Conservation (phyloP, 805 yeast genomes). For the Saturnispora mendoncae region DNA sequence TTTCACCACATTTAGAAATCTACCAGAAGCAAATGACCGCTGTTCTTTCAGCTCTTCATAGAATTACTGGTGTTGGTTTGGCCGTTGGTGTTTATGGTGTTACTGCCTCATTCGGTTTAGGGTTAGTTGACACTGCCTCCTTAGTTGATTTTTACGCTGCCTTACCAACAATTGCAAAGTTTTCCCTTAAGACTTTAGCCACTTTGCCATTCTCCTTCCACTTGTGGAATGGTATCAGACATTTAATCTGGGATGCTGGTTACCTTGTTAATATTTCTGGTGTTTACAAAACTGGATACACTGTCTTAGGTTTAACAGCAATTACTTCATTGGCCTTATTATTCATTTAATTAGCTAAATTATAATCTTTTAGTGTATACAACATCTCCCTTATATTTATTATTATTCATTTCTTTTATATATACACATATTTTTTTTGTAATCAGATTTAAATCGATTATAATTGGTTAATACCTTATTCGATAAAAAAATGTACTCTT, state of each 20-base stretch:
- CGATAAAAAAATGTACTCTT: not conserved
- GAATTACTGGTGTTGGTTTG: constrained; percentile 79
- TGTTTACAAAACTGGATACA: constrained; percentile 86
- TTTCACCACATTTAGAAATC: constrained; percentile 82
- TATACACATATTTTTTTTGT: not conserved
- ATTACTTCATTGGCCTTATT: constrained; percentile 50
- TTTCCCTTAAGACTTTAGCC: constrained; percentile 56
- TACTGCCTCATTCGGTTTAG: constrained; percentile 65
- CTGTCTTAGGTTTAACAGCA: constrained; percentile 61
- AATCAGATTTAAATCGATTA: not conserved
- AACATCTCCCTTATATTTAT: not conserved
- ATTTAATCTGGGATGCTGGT: constrained; percentile 88
- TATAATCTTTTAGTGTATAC: no score
- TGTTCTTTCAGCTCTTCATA: constrained; percentile 72
- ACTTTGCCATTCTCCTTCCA: constrained; percentile 87
- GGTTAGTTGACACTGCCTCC: constrained; percentile 49
- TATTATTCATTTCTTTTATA: not conserved
- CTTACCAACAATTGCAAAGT: constrained; percentile 55
- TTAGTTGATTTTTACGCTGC: constrained; percentile 49
- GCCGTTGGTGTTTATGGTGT: constrained; percentile 74
- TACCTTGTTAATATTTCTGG: constrained; percentile 72
- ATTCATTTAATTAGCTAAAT: constrained; percentile 28
- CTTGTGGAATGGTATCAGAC: constrained; percentile 81
- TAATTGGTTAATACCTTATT: no score
- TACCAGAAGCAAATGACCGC: constrained; percentile 88